These are phyloP conservation scores for Colletotrichum cuscutae DNA, from an alignment of 2,329 filamentous ascomycete species.

Conservation along the genomic window DNA sequence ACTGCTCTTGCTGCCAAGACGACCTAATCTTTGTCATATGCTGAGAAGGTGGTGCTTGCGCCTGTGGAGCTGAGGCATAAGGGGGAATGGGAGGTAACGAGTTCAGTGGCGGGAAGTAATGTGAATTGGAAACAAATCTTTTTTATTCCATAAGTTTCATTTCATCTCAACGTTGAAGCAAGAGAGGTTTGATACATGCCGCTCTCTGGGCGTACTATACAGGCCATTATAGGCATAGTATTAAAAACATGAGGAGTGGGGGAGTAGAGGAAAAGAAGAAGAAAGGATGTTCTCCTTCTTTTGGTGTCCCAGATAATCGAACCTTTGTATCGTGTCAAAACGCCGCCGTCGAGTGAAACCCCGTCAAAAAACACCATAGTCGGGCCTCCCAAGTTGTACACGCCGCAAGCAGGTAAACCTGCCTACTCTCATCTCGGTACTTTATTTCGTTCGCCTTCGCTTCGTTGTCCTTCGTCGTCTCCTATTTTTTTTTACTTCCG, in stretches of 20 bases:
- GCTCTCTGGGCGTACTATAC: constrained; percentile 18
- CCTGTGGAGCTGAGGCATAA: no score
- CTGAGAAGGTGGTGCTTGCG: no score
- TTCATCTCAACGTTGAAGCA: constrained; percentile 22
- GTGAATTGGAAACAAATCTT: constrained; percentile 25
- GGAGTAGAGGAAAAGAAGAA: constrained; percentile 23
- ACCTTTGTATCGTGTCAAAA: constrained; percentile 17
- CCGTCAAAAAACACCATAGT: neutral
- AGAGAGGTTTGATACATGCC: constrained; percentile 13
- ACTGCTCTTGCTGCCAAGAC: constrained; percentile 43
- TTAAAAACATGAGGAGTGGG: constrained; percentile 10
- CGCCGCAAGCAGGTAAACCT: neutral
- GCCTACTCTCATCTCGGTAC: neutral
- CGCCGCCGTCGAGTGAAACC: constrained; percentile 13
- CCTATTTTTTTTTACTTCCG: no score
- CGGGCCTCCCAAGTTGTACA: neutral
- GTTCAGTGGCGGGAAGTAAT: constrained; percentile 10
- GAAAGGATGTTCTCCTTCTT: neutral
- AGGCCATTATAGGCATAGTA: neutral
- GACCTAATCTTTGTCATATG: neutral
- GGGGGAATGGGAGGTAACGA: neutral
- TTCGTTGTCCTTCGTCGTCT: neutral
- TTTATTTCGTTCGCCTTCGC: neutral
- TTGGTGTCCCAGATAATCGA: neutral
- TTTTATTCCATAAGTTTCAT: constrained; percentile 2